phyloP scores from a whole-genome alignment of 257 asterid genomes.

The Hygrophila difformis region DNA sequence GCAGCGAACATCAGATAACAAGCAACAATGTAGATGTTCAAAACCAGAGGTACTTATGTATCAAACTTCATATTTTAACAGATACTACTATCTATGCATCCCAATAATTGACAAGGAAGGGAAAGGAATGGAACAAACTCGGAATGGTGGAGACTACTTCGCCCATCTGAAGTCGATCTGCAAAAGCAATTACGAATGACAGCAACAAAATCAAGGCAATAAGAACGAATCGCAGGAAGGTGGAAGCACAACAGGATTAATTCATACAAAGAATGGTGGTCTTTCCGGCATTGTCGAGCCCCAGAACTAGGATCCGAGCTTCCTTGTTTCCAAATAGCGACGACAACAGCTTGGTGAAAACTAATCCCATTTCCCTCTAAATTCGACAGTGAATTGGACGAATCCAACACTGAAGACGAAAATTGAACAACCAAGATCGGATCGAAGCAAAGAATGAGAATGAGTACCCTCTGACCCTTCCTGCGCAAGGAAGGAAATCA shows the following conservation, averaged over 20 bases:
- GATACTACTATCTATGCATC: too few relatives aligned
- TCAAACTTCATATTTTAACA: too few relatives aligned
- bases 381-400: slow-evolving; percentile 8
- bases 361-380: slow-evolving; percentile 52
- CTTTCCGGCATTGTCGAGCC: slow-evolving; percentile 92
- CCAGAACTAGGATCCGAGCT: slow-evolving; percentile 88
- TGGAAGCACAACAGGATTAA: slow-evolving; percentile 1
- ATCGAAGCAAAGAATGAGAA: slow-evolving; percentile 26
- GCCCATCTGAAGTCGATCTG: slow-evolving; percentile 99
- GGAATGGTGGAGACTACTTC: slow-evolving; percentile 98
- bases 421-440: slow-evolving; percentile 24
- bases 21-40: too few relatives aligned
- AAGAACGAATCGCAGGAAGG: background rate
- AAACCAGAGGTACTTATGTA: too few relatives aligned
- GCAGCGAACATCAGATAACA: too few relatives aligned
- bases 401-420: slow-evolving; percentile 7
- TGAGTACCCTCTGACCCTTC: too few relatives aligned
- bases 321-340: slow-evolving; percentile 79
- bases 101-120: slow-evolving; percentile 1
- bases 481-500: too few relatives aligned
- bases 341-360: slow-evolving; percentile 62
- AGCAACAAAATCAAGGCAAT: slow-evolving; percentile 3
- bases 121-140: slow-evolving; percentile 23
- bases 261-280: slow-evolving; percentile 74
- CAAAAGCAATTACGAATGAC: slow-evolving; percentile 2